A percentile compares a stretch with the other conserved stretches of the same genome.
phyloP scores from a whole-genome alignment of 1,284 basidiomycete species.

The Ceratobasidium sp. region DNA sequence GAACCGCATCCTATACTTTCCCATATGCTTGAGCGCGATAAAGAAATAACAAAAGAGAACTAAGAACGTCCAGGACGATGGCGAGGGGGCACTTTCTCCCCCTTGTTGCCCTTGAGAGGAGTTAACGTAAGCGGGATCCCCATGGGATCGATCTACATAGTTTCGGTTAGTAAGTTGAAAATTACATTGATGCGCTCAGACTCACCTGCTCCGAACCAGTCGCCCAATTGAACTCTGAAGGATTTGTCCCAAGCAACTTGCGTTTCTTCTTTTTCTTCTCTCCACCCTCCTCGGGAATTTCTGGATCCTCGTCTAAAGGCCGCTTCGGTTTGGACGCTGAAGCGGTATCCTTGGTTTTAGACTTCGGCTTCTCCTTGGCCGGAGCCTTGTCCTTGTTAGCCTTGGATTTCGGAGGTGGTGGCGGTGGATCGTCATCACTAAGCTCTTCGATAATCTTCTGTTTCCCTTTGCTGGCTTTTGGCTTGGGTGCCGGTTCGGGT shows the following conservation, averaged over 20 bases:
- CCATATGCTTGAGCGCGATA: neutral
- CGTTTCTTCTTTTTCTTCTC: conserved; percentile 39
- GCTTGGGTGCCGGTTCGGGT: neutral
- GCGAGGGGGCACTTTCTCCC: conserved; percentile 27
- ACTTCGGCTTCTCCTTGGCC: conserved; percentile 32
- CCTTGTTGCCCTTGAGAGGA: conserved; percentile 20
- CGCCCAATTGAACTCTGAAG: conserved; percentile 23
- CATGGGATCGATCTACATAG: conserved; percentile 1
- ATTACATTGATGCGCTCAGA: neutral
- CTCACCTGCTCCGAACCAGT: neutral
- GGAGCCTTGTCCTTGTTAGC: conserved; percentile 7
- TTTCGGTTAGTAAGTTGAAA: neutral
- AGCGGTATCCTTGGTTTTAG: conserved; percentile 1
- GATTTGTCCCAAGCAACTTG: conserved; percentile 9
- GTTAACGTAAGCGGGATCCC: conserved; percentile 13
- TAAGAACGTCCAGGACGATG: conserved; percentile 17
- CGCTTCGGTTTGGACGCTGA: conserved; percentile 17
- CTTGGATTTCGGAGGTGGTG: conserved; percentile 10
- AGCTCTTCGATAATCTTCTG: conserved; percentile 10
- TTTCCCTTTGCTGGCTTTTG: conserved; percentile 18
- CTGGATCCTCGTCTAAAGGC: conserved; percentile 17
- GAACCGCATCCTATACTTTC: neutral
- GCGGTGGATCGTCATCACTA: neutral
- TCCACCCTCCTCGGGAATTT: conserved; percentile 14
- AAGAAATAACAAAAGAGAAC: neutral